Evolutionary conservation across 768 basidiomycete species (phyloP).

Genomic region (Xanthoconium purpureum): DNA sequence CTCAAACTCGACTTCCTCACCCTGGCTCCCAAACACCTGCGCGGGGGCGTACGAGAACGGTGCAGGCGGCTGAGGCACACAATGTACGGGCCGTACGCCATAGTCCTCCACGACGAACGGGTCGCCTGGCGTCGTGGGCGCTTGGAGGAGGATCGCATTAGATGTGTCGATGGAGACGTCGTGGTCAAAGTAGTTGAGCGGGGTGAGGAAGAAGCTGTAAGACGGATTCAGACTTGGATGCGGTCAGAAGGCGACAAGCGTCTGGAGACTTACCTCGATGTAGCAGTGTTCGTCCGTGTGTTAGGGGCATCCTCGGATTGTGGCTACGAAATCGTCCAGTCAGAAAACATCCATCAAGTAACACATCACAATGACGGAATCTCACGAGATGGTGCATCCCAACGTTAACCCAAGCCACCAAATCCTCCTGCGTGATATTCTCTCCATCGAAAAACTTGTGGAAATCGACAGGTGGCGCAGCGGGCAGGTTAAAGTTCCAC

Average conservation of each 20-base stretch:
- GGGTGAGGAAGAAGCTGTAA: conserved; percentile 52
- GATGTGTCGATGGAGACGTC: conserved; percentile 58
- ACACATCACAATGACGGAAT: neutral
- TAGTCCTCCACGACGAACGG: conserved; percentile 49
- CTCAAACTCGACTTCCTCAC: conserved; percentile 26
- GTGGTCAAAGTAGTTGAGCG: conserved; percentile 63
- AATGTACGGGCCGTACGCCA: conserved; percentile 44
- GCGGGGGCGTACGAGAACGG: conserved; percentile 40
- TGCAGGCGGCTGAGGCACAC: conserved; percentile 36
- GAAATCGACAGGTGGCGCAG: conserved; percentile 52
- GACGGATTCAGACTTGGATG: neutral
- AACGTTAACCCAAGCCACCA: conserved; percentile 65
- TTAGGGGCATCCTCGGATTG: conserved; percentile 65
- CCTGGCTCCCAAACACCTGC: conserved; percentile 35
- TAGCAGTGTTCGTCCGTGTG: conserved; percentile 54
- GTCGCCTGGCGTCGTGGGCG: conserved; percentile 37
- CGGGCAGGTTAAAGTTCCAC: conserved; percentile 66
- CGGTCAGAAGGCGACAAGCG: neutral
- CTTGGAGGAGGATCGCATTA: conserved; percentile 49
- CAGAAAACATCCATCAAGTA: neutral
- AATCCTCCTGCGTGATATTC: conserved; percentile 59
- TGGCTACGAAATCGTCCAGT: conserved; percentile 34
- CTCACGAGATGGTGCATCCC: conserved; percentile 63
- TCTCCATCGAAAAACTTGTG: conserved; percentile 64
- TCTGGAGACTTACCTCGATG: conserved; percentile 42